Percentiles rank a stretch among this genome's conserved stretches.
phyloP scores from a whole-genome alignment of 108 stramenopile genomes.

The Skeletonema marinoi region DNA sequence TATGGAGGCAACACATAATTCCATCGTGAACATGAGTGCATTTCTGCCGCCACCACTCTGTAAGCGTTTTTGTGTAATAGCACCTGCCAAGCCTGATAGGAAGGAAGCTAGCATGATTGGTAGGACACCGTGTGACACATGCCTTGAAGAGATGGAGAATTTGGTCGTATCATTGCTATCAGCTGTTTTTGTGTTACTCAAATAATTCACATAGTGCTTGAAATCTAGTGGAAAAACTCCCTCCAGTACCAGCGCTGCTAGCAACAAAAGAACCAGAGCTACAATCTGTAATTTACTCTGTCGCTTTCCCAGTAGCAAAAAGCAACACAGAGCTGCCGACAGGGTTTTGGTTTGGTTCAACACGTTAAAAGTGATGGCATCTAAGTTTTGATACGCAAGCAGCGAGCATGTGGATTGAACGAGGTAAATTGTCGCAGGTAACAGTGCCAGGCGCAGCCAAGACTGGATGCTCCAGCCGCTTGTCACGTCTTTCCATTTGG shows the following conservation, averaged over 20 bases:
- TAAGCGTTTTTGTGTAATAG: constrained; percentile 89
- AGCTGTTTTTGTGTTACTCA: constrained; percentile 2
- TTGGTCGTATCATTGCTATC: not conserved
- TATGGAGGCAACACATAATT: constrained; percentile 79
- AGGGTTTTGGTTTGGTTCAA: constrained; percentile 97
- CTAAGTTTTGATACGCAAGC: constrained; percentile 89
- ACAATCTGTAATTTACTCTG: constrained; percentile 84
- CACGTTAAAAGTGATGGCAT: constrained; percentile 93
- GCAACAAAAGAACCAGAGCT: constrained; percentile 80
- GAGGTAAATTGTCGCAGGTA: constrained; percentile 90
- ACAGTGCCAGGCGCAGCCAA: constrained; percentile 70
- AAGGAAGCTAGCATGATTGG: constrained; percentile 84
- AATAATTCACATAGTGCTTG: constrained; percentile 10
- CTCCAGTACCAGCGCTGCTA: constrained; percentile 85
- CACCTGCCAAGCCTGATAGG: constrained; percentile 89
- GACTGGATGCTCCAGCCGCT: constrained; percentile 63
- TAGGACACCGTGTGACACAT: constrained; percentile 77
- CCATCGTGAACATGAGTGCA: constrained; percentile 87
- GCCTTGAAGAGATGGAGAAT: constrained; percentile 35
- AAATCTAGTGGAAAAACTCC: constrained; percentile 44
- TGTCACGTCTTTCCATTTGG: constrained; percentile 16
- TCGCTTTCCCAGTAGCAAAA: constrained; percentile 82
- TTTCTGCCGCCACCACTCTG: constrained; percentile 74
- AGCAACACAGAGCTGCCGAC: constrained; percentile 93
- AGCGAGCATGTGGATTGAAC: constrained; percentile 90